phyloP scores from a whole-genome alignment of 176 grass and related monocot genomes.

The Musa itinerans region DNA sequence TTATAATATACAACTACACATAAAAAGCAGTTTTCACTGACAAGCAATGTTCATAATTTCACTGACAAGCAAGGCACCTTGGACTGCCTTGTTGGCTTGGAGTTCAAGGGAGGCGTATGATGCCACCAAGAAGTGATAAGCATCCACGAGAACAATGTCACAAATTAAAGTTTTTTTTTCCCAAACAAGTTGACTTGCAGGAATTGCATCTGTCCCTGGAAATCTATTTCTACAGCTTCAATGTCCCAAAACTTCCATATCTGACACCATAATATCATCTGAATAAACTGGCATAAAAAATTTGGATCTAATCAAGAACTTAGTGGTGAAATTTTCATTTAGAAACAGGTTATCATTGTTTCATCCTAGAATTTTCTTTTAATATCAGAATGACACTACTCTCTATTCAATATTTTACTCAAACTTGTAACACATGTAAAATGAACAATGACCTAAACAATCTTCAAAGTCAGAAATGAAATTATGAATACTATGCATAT shows the following conservation, averaged over 20 bases:
- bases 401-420: neutral
- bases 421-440: neutral
- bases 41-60: no score
- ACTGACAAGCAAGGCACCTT: no score
- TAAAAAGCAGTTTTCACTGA: no score
- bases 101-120: no score
- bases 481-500: neutral
- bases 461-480: neutral
- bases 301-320: neutral
- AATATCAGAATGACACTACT: neutral
- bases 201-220: no score
- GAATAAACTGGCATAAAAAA: neutral
- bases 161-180: no score
- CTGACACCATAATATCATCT: neutral
- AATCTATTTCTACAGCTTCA: no score
- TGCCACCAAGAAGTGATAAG: no score
- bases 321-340: neutral
- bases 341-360: neutral
- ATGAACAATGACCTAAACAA: neutral
- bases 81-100: no score
- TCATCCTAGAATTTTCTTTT: neutral
- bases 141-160: no score
- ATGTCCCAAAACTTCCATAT: neutral
- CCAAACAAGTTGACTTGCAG: no score
- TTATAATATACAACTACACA: no score